Conservation (phyloP, 2,329 filamentous ascomycete species). For the Coniochaeta pulveracea region DNA sequence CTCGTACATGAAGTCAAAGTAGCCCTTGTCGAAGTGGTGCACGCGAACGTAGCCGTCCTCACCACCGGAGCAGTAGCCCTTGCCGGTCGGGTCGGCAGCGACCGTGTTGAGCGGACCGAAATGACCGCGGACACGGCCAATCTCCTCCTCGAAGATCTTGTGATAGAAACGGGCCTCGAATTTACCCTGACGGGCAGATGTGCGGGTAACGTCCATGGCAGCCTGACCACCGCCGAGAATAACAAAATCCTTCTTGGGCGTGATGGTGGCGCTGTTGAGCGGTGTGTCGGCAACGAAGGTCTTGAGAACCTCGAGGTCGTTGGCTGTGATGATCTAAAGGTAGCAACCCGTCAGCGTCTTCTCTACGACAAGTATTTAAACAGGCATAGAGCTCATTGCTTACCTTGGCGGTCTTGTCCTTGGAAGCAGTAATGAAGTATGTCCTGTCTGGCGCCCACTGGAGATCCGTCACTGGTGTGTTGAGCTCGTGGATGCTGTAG, state of each 20-base stretch:
- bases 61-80: constrained; percentile 86
- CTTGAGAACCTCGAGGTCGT: constrained; percentile 85
- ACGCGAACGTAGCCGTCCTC: constrained; percentile 98
- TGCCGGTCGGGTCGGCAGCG: constrained; percentile 82
- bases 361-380: no score
- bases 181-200: constrained; percentile 88
- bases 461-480: constrained; percentile 76
- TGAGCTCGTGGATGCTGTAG: constrained; percentile 75
- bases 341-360: no score
- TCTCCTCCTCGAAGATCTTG: constrained; percentile 98
- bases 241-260: constrained; percentile 92
- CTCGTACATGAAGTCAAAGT: constrained; percentile 98
- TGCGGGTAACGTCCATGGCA: constrained; percentile 97
- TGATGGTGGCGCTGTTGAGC: constrained; percentile 90
- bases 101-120: constrained; percentile 85
- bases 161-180: constrained; percentile 99
- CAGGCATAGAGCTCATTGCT: no score
- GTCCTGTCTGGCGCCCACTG: constrained; percentile 91
- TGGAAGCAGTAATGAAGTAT: constrained; percentile 96
- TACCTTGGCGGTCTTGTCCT: constrained; percentile 95
- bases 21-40: constrained; percentile 96
- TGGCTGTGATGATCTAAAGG: constrained; percentile 59
- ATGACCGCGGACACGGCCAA: constrained; percentile 91
- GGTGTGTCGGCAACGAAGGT: constrained; percentile 87
- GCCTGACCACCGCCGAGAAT: constrained; percentile 97